Base-by-base conservation (phyloP, 345 rosid species). In the Triadica sebifera region DNA sequence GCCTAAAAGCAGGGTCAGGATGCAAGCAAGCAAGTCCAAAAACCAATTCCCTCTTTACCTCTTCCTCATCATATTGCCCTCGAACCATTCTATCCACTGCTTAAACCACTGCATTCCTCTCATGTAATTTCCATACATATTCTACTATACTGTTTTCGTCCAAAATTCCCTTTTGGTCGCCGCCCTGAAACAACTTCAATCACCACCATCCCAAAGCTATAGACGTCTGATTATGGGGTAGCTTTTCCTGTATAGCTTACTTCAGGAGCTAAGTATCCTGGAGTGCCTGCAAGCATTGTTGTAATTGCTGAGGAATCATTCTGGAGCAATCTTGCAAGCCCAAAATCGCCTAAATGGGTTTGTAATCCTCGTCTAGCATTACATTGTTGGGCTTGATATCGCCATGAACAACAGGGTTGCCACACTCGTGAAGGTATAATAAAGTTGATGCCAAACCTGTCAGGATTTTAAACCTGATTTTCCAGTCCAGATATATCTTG, bases 371-470 rank as follows among this genome's bases (percentile, higher is more conserved):
- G 17, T 86, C 85, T 12, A 82, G 19, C 87, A 86, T 78, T 12
- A 83, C 67, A 16, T 85, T 85, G 77, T 81, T 81, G 4, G 85
- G 86, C 72, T 87, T 81, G n/a, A 85, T 73, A 4, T 85, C 84
- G 0, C 85, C 76, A 69, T 82, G 89, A 51, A 84, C 78, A 2
- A 86, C 78, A 2, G 84, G 84, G 46, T 77, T 79, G 50, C 80
- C 86, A 0, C 79, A 75, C 29, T 84, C 80, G 10, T 84, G 87
- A 59, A 86, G 85, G 73, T 83, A 84, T 15, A 79, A 85, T 19
- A 84, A 69, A 17, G 89, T 80, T 0, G 84, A 82, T 34, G 89
- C 85, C 24, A 79, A 53, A 1, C 87, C 85, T 20, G 73, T 72
- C 46, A 84, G 38, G 19, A 86, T 83, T 19, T 79, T 56, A 61